Evolutionary conservation across 2,329 filamentous ascomycete genomes (phyloP), one percentile per base, ranked within the genome.

Genomic region (Xylariaceae sp.): DNA sequence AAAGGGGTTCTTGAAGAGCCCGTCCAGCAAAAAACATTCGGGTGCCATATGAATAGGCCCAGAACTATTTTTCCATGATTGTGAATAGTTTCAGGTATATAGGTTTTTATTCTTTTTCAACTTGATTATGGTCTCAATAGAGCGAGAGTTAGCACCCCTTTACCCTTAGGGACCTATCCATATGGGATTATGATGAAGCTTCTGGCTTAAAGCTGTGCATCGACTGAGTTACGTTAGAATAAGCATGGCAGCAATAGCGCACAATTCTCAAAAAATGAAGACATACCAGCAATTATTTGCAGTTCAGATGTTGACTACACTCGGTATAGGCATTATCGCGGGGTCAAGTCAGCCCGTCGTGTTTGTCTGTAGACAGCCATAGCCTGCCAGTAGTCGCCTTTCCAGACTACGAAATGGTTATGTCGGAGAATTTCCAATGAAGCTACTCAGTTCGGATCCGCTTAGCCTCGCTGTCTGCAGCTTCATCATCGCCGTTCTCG

Each of bases 401-500:
- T 56, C 50, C 48, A 30, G 39, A 15, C 30, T 39, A 55, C 35
- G 15, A 49, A 50, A 18, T 30, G 23, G 23, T 30, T 4, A 30
- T 10, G n/a, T 15, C 35, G 13, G 37, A 6, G 23, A 30, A 11
- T 23, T 6, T 34, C 30, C 15, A 4, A 34, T n/a, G 1, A 8
- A 39, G 47, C 65, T 57, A 73, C 57, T 73, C 71, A 9, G 68
- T 72, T 47, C 71, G 65, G 11, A 68, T 67, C 15, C 71, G 69
- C 62, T 73, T 73, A 42, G 64, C 53, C 6, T 74, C 74, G 8
- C 69, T 73, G 35, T 74, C 73, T 4, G 75, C 72, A 18, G 68
- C 65, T 57, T 72, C 72, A 45, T 71, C 74, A 58, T 76, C 70
- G 2, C 78, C 78, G 57, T 81, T 77, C 35, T 73, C 70, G 4